Percentiles rank a stretch among this genome's conserved stretches.
Evolutionary conservation across 2,329 filamentous ascomycete species (phyloP).

Genomic region (Fusarium tanahbumbuense): DNA sequence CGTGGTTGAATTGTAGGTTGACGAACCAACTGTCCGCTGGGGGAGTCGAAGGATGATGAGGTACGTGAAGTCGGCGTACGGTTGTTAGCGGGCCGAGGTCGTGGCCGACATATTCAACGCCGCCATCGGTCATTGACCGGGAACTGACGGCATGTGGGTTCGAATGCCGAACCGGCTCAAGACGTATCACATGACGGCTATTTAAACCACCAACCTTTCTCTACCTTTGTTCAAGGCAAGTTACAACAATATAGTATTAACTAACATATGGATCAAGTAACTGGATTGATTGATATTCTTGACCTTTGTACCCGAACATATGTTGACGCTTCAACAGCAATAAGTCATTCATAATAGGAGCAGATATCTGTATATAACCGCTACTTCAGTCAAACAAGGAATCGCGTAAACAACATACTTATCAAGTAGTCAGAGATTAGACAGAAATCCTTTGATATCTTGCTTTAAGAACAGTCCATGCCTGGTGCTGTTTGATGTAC

Average conservation of each 20-base stretch:
- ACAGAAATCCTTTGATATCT: not conserved
- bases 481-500: not conserved
- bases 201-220: not conserved
- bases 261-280: not conserved
- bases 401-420: rapidly evolving
- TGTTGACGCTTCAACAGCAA: not conserved
- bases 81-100: slow-evolving; percentile 56
- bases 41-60: slow-evolving; percentile 23
- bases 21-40: slow-evolving; percentile 27
- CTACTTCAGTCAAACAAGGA: not conserved
- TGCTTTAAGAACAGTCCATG: not conserved
- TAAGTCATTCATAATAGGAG: not conserved
- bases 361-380: not conserved
- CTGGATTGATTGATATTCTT: not conserved
- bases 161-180: slow-evolving; percentile 41
- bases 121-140: slow-evolving; percentile 47
- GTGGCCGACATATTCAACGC: slow-evolving; percentile 38
- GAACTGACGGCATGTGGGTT: slow-evolving; percentile 36
- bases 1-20: slow-evolving; percentile 26
- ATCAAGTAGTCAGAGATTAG: not conserved
- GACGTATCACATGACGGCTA: slow-evolving; percentile 26
- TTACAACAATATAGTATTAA: not conserved
- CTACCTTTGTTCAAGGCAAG: not conserved
- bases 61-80: slow-evolving; percentile 44
- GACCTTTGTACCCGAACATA: not conserved